Evolutionary conservation across 164 flowering plant genomes (phyloP).

Genomic region (Berberis thunbergii): DNA sequence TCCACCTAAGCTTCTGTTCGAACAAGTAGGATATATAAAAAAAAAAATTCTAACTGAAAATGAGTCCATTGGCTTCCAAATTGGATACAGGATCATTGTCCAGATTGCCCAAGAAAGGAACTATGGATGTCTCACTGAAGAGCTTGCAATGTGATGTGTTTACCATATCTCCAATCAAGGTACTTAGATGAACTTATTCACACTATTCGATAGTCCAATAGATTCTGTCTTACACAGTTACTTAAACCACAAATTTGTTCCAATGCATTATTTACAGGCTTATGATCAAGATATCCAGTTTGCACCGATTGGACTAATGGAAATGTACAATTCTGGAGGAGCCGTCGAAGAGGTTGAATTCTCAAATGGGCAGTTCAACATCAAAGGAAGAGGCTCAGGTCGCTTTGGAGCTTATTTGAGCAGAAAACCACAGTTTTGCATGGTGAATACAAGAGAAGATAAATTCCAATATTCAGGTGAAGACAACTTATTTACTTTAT

Average conservation of each 20-base stretch:
- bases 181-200: constrained; percentile 1
- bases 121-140: constrained; percentile 24
- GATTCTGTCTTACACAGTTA: neutral
- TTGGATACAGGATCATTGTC: constrained; percentile 26
- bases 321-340: constrained; percentile 72
- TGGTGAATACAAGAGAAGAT: constrained; percentile 24
- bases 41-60: constrained; percentile 1
- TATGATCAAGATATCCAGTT: constrained; percentile 32
- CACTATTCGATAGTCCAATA: neutral
- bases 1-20: constrained; percentile 5
- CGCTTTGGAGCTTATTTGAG: constrained; percentile 50
- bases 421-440: constrained; percentile 29
- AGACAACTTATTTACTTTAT: constrained; percentile 29
- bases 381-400: constrained; percentile 48
- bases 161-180: constrained; percentile 60
- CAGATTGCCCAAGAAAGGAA: constrained; percentile 23
- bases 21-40: neutral
- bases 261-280: constrained; percentile 17
- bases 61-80: neutral
- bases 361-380: constrained; percentile 15
- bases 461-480: constrained; percentile 22
- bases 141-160: constrained; percentile 41
- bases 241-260: neutral
- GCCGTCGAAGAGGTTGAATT: constrained; percentile 34
- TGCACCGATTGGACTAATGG: constrained; percentile 49